Evolutionary conservation across 371 early-diverging fungal genomes (phyloP).

Genomic region (Syncephalastrum contaminatum): DNA sequence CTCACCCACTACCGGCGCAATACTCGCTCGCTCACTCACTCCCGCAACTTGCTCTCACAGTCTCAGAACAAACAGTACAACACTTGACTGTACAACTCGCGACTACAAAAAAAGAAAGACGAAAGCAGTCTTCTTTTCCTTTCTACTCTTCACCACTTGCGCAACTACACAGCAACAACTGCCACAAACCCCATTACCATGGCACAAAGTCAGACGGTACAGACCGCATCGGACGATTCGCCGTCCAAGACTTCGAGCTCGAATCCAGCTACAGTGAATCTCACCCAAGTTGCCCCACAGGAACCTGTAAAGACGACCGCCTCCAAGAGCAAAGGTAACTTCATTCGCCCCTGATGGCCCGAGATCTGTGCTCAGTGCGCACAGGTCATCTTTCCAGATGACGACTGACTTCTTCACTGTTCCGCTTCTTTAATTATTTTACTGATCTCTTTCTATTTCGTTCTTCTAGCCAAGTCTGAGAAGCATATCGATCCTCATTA

Average conservation of each 20-base stretch:
- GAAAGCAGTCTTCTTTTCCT: not conserved
- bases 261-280: conserved; percentile 6
- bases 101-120: no score
- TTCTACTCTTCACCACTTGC: not conserved
- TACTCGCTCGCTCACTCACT: not conserved
- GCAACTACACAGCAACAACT: not conserved
- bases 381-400: not conserved
- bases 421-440: conserved; percentile 1
- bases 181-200: not conserved
- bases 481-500: conserved; percentile 5
- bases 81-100: no score
- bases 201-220: conserved; percentile 4
- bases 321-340: conserved; percentile 12
- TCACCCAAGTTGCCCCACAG: conserved; percentile 20
- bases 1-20: not conserved
- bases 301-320: conserved; percentile 11
- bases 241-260: conserved; percentile 9
- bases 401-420: conserved; percentile 5
- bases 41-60: not conserved
- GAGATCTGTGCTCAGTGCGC: conserved; percentile 2
- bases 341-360: not conserved
- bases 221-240: conserved; percentile 7
- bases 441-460: not conserved
- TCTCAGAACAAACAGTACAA: not conserved
- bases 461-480: not conserved